A percentile compares a stretch with the other conserved stretches of the same genome.
These are phyloP conservation scores for Pontederia paniculata DNA, from an alignment of 176 grass and related monocot genomes.

Conservation along the genomic window DNA sequence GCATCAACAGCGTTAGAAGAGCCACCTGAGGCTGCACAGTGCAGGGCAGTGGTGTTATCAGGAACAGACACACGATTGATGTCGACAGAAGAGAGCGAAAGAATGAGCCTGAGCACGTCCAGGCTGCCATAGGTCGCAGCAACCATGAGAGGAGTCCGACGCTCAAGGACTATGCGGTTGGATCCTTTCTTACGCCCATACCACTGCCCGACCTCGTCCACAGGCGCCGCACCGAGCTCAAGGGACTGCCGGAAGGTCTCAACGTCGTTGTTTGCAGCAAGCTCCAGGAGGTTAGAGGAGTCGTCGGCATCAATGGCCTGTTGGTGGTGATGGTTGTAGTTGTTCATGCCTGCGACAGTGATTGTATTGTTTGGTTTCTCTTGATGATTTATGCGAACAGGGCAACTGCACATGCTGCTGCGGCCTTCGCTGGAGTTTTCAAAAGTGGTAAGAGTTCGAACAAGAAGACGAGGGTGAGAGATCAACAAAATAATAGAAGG, in stretches of 20 bases:
- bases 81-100: conserved; percentile 28
- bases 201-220: conserved; percentile 45
- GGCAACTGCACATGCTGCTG: too few relatives aligned
- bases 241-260: conserved; percentile 23
- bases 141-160: conserved; percentile 54
- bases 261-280: conserved; percentile 37
- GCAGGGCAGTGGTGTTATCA: conserved; percentile 38
- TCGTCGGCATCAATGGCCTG: background rate
- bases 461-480: too few relatives aligned
- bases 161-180: conserved; percentile 29
- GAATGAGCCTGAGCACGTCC: conserved; percentile 28
- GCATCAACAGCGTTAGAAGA: conserved; percentile 20
- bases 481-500: too few relatives aligned
- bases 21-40: conserved; percentile 51
- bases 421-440: too few relatives aligned
- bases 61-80: conserved; percentile 31
- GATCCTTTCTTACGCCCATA: conserved; percentile 28
- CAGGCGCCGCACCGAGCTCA: conserved; percentile 24
- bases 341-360: too few relatives aligned
- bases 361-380: too few relatives aligned
- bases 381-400: too few relatives aligned
- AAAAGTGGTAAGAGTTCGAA: too few relatives aligned
- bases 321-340: too few relatives aligned
- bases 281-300: conserved; percentile 32
- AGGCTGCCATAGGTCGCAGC: conserved; percentile 50